Conservation (phyloP, 176 grass and related monocot genomes). For the Carex littledalei region DNA sequence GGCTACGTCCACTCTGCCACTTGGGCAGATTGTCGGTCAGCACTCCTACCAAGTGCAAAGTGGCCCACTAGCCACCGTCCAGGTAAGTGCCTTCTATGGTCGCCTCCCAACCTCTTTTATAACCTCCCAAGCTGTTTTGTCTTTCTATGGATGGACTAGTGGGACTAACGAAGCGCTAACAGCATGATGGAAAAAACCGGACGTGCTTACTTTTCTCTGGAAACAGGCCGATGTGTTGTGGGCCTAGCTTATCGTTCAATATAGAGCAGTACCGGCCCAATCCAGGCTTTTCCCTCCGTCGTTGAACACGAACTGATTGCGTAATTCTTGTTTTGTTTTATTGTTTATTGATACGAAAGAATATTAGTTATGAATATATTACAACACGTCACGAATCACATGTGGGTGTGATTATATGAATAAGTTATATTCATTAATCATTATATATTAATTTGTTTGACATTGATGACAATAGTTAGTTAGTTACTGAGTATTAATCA, state of each 20-base stretch:
- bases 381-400: no score
- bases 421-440: no score
- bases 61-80: conserved; percentile 26
- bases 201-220: background rate
- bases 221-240: background rate
- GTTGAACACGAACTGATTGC: background rate
- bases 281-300: background rate
- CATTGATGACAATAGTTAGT: no score
- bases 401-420: no score
- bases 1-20: conserved; percentile 34
- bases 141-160: background rate
- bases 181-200: background rate
- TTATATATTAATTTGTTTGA: no score
- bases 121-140: background rate
- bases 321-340: background rate
- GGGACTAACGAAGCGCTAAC: background rate
- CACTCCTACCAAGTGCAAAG: conserved; percentile 28
- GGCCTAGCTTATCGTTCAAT: background rate
- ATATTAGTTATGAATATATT: no score
- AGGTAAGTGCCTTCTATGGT: conserved; percentile 29
- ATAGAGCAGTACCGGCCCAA: background rate
- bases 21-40: conserved; percentile 27
- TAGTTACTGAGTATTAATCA: no score
- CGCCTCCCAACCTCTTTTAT: background rate
- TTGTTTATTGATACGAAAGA: no score